Evolutionary conservation across 805 yeast species (phyloP).

Genomic region (Saccharomyces paradoxus): DNA sequence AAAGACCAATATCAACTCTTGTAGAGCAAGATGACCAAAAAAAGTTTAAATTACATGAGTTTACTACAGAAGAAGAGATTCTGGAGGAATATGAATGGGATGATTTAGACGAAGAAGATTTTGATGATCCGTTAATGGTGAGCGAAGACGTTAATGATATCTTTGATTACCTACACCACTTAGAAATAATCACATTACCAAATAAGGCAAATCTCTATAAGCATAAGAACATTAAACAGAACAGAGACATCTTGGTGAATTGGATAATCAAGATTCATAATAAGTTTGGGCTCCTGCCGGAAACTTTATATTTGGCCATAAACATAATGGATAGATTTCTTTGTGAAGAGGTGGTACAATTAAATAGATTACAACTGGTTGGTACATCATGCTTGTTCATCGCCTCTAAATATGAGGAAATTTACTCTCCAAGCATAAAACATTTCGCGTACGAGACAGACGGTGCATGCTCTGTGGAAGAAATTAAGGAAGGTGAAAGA

Average conservation of each 20-base stretch:
- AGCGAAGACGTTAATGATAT: slow-evolving; percentile 84
- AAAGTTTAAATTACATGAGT: slow-evolving; percentile 17
- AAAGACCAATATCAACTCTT: slow-evolving; percentile 23
- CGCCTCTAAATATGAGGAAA: slow-evolving; percentile 89
- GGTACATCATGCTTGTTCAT: slow-evolving; percentile 80
- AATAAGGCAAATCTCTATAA: slow-evolving; percentile 26
- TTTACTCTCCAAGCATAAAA: slow-evolving; percentile 75
- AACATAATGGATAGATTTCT: slow-evolving; percentile 81
- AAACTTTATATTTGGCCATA: slow-evolving; percentile 71
- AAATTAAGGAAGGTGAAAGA: slow-evolving; percentile 73
- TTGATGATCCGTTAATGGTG: slow-evolving; percentile 78
- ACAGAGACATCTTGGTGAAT: slow-evolving; percentile 71
- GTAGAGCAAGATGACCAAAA: slow-evolving; percentile 22
- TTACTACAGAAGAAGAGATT: slow-evolving; percentile 10
- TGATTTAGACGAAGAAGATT: slow-evolving; percentile 67
- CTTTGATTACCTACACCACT: slow-evolving; percentile 62
- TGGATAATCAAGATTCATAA: slow-evolving; percentile 86
- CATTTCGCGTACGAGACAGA: slow-evolving; percentile 78
- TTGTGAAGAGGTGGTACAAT: slow-evolving; percentile 61
- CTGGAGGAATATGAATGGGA: slow-evolving; percentile 42
- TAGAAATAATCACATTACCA: slow-evolving; percentile 64
- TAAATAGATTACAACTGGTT: slow-evolving; percentile 69
- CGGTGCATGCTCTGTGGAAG: slow-evolving; percentile 69
- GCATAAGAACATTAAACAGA: slow-evolving; percentile 33
- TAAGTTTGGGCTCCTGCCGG: slow-evolving; percentile 73